Conservation (phyloP, 306 rosid species). For the Prosopis cineraria region DNA sequence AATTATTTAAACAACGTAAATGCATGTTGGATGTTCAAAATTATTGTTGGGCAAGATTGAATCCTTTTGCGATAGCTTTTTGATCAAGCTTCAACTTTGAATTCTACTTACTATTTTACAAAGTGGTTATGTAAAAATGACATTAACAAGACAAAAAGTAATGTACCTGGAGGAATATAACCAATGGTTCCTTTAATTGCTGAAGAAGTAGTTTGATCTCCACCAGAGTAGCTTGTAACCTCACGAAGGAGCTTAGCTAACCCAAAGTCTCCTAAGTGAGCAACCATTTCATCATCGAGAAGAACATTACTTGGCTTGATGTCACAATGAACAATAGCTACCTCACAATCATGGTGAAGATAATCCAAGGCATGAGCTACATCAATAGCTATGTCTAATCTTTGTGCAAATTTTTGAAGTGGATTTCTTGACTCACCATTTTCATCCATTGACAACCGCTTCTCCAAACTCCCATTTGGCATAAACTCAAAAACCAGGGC, state of each 20-base stretch:
- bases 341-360: constrained; percentile 40
- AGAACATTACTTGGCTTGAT: constrained; percentile 54
- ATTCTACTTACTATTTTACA: too few species aligned
- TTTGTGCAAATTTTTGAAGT: constrained; percentile 6
- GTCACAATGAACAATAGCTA: constrained; percentile 48
- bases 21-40: neutral
- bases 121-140: neutral
- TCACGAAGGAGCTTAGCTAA: constrained; percentile 43
- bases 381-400: constrained; percentile 46
- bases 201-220: constrained; percentile 26
- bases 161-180: constrained; percentile 43
- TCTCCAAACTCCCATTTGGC: constrained; percentile 46
- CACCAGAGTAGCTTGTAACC: neutral
- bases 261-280: constrained; percentile 53
- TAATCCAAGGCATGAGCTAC: constrained; percentile 49
- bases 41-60: neutral
- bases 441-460: constrained; percentile 26
- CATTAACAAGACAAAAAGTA: neutral
- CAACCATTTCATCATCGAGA: constrained; percentile 40
- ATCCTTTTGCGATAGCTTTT: too few species aligned
- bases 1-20: neutral
- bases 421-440: neutral
- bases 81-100: too few species aligned
- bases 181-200: constrained; percentile 41
- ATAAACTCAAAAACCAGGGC: constrained; percentile 44